Base-by-base conservation (phyloP, 352 stramenopile species). In the Phytophthora ramorum region DNA sequence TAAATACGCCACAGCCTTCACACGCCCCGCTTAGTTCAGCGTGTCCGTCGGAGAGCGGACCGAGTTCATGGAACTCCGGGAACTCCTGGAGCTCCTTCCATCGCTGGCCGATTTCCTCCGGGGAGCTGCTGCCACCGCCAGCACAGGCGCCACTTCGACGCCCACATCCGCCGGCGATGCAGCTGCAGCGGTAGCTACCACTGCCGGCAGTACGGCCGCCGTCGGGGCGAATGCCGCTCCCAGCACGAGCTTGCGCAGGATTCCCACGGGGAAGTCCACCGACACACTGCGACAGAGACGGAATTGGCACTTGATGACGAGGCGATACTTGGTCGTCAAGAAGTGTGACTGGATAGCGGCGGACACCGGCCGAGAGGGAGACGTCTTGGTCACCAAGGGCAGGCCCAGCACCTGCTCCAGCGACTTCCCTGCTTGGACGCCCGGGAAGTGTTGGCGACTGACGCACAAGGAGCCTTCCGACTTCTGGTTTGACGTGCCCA, bases 231-330 rank as follows among this genome's bases (percentile, higher is more conserved):
- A 63, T 12, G 52, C 16, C 7, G 46, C 22, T 10, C n/a, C 32
- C 0, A 67, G 9, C 34, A 61, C 51, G 46, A 70, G 13, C 22
- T 73, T 76, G 7, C 46, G 62, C 16, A 78, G 40, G 24, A 78
- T 59, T 55, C 58, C 62, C 17, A 78, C 58, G 2, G 70, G 70
- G 48, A 78, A 75, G 30, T 75, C 58, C 51, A 75, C 50, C 17
- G 56, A 69, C 16, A 75, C 60, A 53, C 66, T 78, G 28, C 56
- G 61, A 56, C 60, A 75, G 41, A 78, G 60, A 26, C 66, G 65
- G 50, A 77, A 76, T 17, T 71, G 55, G 63, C 72, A 77, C 51
- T 72, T 71, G 52, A 80, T 63, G 17, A 77, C 57, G 17, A 80
- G 52, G 3, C 69, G 64, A 48, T 77, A 75, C 59, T 43, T 75